These are phyloP conservation scores for Penicillium sp. DNA, from an alignment of 2,329 filamentous ascomycete species.

Conservation along the genomic window DNA sequence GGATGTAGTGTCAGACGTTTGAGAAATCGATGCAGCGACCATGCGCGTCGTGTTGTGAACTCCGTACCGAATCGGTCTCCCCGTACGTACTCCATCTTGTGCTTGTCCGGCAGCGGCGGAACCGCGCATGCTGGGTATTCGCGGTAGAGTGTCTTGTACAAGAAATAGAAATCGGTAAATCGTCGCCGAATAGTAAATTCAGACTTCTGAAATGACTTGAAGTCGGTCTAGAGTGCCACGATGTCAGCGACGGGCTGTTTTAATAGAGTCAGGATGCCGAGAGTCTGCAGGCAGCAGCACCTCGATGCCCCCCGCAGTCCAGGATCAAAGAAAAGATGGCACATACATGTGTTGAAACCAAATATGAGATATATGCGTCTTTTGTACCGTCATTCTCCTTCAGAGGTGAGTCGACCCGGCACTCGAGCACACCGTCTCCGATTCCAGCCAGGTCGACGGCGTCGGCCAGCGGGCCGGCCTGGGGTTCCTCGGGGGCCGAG, in stretches of 20 bases:
- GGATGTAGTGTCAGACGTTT: constrained; percentile 83
- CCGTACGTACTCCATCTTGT: constrained; percentile 97
- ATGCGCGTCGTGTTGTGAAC: constrained; percentile 83
- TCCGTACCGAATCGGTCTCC: constrained; percentile 92
- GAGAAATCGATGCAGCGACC: constrained; percentile 88
- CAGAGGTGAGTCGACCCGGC: constrained; percentile 74
- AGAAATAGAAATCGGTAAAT: constrained; percentile 96
- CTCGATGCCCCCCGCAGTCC: constrained; percentile 1
- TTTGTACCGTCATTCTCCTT: constrained; percentile 97
- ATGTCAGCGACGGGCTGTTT: constrained; percentile 13
- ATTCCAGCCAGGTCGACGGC: constrained; percentile 62
- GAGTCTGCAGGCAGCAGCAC: constrained; percentile 19
- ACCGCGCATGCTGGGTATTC: constrained; percentile 92
- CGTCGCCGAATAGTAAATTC: constrained; percentile 78
- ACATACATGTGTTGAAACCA: constrained; percentile 82
- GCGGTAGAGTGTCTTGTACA: constrained; percentile 82
- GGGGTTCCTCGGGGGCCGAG: constrained; percentile 45
- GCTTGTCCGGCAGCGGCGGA: constrained; percentile 93
- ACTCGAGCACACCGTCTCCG: constrained; percentile 73
- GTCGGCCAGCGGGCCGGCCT: constrained; percentile 52
- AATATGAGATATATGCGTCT: constrained; percentile 93
- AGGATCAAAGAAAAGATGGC: constrained; percentile 14
- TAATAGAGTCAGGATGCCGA: constrained; percentile 1
- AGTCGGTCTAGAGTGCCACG: constrained; percentile 69
- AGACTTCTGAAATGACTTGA: constrained; percentile 83